phyloP scores from a whole-genome alignment of 371 early-diverging fungal species.

The Lichtheimia ramosa region DNA sequence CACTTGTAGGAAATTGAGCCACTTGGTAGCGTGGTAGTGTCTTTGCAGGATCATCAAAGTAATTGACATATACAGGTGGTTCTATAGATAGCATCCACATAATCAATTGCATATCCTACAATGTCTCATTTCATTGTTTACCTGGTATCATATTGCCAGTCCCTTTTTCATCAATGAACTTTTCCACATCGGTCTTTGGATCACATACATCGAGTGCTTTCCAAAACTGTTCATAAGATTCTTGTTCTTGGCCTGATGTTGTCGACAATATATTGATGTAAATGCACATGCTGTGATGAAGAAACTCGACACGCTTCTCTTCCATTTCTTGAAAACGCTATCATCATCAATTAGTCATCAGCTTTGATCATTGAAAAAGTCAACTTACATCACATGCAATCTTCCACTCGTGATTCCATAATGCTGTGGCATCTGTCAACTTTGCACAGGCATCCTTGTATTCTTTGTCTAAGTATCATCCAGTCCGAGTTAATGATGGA shows the following conservation, averaged over 20 bases:
- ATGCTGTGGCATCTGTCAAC: slow-evolving; percentile 63
- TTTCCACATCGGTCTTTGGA: slow-evolving; percentile 68
- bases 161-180: slow-evolving; percentile 68
- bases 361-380: neutral
- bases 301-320: slow-evolving; percentile 84
- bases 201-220: slow-evolving; percentile 69
- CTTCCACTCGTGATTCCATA: slow-evolving; percentile 73
- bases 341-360: neutral
- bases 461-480: slow-evolving; percentile 57
- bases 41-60: slow-evolving; percentile 43
- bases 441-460: slow-evolving; percentile 67
- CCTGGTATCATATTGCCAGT: slow-evolving; percentile 72
- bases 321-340: slow-evolving; percentile 84
- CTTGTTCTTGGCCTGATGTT: slow-evolving; percentile 86
- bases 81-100: slow-evolving; percentile 11
- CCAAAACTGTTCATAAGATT: slow-evolving; percentile 81
- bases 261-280: slow-evolving; percentile 85
- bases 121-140: neutral
- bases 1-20: slow-evolving; percentile 27
- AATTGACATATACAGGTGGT: slow-evolving; percentile 41
- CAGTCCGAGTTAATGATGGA: too few species aligned
- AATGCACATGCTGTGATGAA: slow-evolving; percentile 77
- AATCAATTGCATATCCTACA: neutral
- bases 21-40: slow-evolving; percentile 37
- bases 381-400: slow-evolving; percentile 68